Conservation (phyloP, 192 early-diverging fungal species). For the Podila epicladia region DNA sequence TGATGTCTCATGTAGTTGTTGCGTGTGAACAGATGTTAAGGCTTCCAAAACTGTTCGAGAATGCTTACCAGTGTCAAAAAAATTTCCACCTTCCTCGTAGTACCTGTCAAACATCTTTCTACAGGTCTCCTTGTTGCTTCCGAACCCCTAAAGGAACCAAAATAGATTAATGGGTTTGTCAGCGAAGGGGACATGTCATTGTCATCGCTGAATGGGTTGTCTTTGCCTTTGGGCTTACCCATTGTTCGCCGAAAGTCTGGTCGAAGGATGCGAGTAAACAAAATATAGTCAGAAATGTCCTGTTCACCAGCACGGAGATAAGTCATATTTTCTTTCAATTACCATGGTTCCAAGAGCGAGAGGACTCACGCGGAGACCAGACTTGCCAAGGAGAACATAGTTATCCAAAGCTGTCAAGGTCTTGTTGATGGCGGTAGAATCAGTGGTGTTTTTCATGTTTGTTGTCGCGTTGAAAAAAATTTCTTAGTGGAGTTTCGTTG, state of each 20-base stretch:
- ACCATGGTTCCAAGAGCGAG: conserved; percentile 52
- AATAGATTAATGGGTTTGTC: too few relatives aligned
- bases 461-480: too few relatives aligned
- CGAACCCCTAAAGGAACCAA: conserved; percentile 31
- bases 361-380: conserved; percentile 53
- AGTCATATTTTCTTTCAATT: not conserved
- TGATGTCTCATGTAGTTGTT: not conserved
- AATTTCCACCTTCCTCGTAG: conserved; percentile 59
- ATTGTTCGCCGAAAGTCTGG: conserved; percentile 52
- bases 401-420: conserved; percentile 40
- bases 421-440: conserved; percentile 22
- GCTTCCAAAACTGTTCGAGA: too few relatives aligned
- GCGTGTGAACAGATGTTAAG: not conserved
- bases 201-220: not conserved
- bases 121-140: conserved; percentile 53
- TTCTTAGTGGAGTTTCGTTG: too few relatives aligned
- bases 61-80: conserved; percentile 51
- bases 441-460: conserved; percentile 32
- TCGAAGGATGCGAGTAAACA: not conserved
- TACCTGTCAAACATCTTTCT: conserved; percentile 59
- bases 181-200: not conserved
- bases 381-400: conserved; percentile 47
- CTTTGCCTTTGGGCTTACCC: conserved; percentile 11
- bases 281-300: not conserved
- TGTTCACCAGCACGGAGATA: too few relatives aligned